phyloP scores from a whole-genome alignment of 495 filamentous ascomycete species.

The Pseudevernia furfuracea region DNA sequence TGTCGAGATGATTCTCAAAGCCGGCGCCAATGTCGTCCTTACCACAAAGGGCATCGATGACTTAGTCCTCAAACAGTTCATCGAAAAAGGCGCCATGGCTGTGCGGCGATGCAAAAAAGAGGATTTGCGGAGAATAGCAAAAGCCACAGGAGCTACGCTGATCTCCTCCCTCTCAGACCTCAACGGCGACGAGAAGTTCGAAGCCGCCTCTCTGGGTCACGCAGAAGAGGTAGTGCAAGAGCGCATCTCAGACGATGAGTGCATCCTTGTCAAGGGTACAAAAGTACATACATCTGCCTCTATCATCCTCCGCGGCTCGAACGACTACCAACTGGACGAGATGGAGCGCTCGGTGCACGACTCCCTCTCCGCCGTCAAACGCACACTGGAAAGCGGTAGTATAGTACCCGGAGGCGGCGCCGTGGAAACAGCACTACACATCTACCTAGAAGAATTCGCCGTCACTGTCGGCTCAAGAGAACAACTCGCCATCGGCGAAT shows the following conservation, averaged over 20 bases:
- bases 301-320: conserved; percentile 90
- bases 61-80: conserved; percentile 84
- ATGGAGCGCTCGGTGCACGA: conserved; percentile 99
- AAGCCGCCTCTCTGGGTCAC: conserved; percentile 74
- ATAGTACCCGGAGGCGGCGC: conserved; percentile 95
- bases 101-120: conserved; percentile 98
- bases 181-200: conserved; percentile 96
- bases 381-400: conserved; percentile 91
- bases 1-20: conserved; percentile 95
- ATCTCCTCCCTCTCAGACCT: conserved; percentile 89
- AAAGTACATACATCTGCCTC: conserved; percentile 89
- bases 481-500: conserved; percentile 96
- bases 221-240: conserved; percentile 96
- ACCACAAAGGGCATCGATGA: conserved; percentile 99
- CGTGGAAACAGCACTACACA: conserved; percentile 97
- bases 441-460: conserved; percentile 99
- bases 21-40: conserved; percentile 90
- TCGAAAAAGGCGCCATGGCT: conserved; percentile 93
- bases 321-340: conserved; percentile 96
- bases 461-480: conserved; percentile 95
- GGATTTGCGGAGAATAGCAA: conserved; percentile 90
- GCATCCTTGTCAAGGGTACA: conserved; percentile 92
- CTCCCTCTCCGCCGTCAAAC: conserved; percentile 92
- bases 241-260: conserved; percentile 97
- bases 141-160: conserved; percentile 88